A percentile compares a stretch with the other conserved stretches of the same genome.
Evolutionary conservation across 2,329 filamentous ascomycete species (phyloP).

Genomic region (Celoporthe dispersa): DNA sequence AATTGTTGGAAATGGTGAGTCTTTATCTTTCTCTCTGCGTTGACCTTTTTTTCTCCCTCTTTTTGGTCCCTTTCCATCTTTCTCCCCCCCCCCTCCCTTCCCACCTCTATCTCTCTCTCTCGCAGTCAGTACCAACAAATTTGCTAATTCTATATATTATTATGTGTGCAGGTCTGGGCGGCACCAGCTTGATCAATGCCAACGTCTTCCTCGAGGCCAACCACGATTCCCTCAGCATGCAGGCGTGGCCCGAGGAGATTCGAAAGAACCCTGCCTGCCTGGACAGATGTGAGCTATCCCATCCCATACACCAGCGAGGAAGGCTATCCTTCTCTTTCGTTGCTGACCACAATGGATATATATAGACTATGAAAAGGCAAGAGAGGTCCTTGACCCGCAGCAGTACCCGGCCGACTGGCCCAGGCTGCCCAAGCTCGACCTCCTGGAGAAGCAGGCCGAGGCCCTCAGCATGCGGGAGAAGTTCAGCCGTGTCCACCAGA

Average conservation of each 20-base stretch:
- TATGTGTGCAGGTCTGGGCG: conserved; percentile 57
- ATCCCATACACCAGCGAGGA: too few relatives aligned
- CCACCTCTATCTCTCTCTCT: too few relatives aligned
- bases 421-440: conserved; percentile 58
- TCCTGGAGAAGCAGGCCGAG: conserved; percentile 62
- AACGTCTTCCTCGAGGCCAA: conserved; percentile 69
- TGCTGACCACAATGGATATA: background rate
- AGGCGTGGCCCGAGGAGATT: conserved; percentile 64
- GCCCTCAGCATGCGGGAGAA: conserved; percentile 54
- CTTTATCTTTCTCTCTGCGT: background rate
- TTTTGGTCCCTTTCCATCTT: too few relatives aligned
- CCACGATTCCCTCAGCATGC: conserved; percentile 54
- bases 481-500: conserved; percentile 62
- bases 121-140: background rate
- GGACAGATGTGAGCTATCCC: conserved; percentile 51
- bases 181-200: conserved; percentile 68
- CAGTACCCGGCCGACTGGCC: conserved; percentile 63
- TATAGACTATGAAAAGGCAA: conserved; percentile 61
- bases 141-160: background rate
- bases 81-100: too few relatives aligned
- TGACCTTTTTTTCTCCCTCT: background rate
- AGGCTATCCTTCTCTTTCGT: too few relatives aligned
- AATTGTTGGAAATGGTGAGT: conserved; percentile 60
- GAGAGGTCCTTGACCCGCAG: conserved; percentile 60
- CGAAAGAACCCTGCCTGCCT: conserved; percentile 47